A percentile compares a stretch with the other conserved stretches of the same genome.
These are phyloP conservation scores for Pittosporum tobira DNA, from an alignment of 129 eudicot species.

Conservation along the genomic window DNA sequence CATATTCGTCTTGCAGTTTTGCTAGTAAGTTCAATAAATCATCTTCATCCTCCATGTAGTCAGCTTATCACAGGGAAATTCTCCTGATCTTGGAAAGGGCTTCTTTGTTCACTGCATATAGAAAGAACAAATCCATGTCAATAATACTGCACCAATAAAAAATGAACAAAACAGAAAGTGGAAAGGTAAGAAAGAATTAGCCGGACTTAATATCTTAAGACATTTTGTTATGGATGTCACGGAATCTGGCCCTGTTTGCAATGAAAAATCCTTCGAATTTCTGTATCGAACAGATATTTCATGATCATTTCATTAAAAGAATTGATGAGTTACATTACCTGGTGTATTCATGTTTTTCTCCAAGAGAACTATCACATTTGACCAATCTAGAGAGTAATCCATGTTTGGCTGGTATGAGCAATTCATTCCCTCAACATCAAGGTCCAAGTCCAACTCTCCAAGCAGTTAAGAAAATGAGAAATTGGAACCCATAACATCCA, in stretches of 20 bases:
- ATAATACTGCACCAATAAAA: background rate
- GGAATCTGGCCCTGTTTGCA: conserved; percentile 45
- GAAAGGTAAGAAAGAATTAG: conserved; percentile 23
- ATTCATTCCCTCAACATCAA: conserved; percentile 30
- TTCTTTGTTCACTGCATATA: conserved; percentile 51
- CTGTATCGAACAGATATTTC: background rate
- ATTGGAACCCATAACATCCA: conserved; percentile 63
- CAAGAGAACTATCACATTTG: conserved; percentile 44
- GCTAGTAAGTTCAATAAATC: conserved; percentile 12
- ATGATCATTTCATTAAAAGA: background rate
- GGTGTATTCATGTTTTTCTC: conserved; percentile 38
- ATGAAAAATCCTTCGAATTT: conserved; percentile 8
- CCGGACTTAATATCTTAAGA: conserved; percentile 65
- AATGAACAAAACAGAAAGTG: background rate
- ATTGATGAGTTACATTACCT: conserved; percentile 21
- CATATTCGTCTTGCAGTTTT: background rate
- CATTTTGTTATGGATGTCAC: conserved; percentile 57
- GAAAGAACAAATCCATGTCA: background rate
- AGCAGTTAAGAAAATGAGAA: conserved; percentile 56
- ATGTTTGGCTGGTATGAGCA: conserved; percentile 25
- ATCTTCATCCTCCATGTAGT: conserved; percentile 12
- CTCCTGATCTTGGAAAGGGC: conserved; percentile 18
- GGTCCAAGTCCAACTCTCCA: conserved; percentile 61
- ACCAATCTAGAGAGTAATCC: conserved; percentile 59
- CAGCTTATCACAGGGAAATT: conserved; percentile 19